Conservation (phyloP, 2,329 filamentous ascomycete genomes). For the Colletotrichum coccodes region DNA sequence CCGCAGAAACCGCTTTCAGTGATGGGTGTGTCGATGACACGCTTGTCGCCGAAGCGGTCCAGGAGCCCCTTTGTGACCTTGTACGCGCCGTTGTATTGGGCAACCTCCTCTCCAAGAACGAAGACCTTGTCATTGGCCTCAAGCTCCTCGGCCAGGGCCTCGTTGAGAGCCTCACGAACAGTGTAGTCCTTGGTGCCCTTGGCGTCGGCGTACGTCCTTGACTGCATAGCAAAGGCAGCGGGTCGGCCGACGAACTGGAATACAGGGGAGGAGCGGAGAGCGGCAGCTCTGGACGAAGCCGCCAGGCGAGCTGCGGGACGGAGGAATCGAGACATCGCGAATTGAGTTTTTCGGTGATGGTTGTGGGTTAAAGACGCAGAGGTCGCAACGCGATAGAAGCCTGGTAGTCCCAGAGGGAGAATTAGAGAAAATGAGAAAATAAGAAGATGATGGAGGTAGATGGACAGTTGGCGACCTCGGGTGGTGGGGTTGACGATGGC, state of each 20-base stretch:
- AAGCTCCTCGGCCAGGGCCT: constrained; percentile 97
- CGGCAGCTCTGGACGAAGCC: constrained; percentile 51
- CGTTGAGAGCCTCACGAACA: constrained; percentile 96
- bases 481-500: constrained; percentile 30
- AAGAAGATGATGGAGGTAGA: neutral
- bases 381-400: constrained; percentile 17
- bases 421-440: neutral
- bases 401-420: neutral
- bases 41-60: constrained; percentile 96
- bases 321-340: constrained; percentile 61
- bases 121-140: constrained; percentile 96
- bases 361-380: neutral
- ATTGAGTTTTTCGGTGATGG: constrained; percentile 21
- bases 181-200: constrained; percentile 88
- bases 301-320: constrained; percentile 61
- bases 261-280: constrained; percentile 46
- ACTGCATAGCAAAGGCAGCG: constrained; percentile 54
- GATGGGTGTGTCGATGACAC: constrained; percentile 98
- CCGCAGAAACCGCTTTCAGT: constrained; percentile 96
- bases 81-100: constrained; percentile 99
- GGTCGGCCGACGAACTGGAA: constrained; percentile 48
- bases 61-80: constrained; percentile 98
- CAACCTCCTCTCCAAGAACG: constrained; percentile 96
- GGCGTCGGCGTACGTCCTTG: constrained; percentile 65
- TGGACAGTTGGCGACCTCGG: constrained; percentile 16